phyloP scores from a whole-genome alignment of 805 yeast species.

The Sugiyamaella qingdaonensis region DNA sequence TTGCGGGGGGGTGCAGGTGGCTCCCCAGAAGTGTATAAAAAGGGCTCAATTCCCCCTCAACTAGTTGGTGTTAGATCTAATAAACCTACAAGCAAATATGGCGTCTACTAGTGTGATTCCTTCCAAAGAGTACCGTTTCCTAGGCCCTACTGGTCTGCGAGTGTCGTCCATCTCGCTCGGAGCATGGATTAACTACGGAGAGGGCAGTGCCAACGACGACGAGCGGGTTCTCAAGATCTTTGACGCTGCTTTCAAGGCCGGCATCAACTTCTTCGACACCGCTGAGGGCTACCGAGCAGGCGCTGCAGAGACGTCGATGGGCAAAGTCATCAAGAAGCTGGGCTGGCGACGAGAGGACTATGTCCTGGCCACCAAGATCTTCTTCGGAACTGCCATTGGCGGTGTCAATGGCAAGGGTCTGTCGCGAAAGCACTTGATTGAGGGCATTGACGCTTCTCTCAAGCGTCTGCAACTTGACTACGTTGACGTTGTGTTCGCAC shows the following conservation, averaged over 20 bases:
- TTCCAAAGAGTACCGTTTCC: slow-evolving; percentile 26
- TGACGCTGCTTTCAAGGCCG: slow-evolving; percentile 29
- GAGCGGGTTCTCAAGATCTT: slow-evolving; percentile 24
- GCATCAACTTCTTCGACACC: slow-evolving; percentile 32
- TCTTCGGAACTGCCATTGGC: slow-evolving; percentile 26
- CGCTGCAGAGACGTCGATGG: slow-evolving; percentile 28
- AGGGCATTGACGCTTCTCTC: slow-evolving; percentile 27
- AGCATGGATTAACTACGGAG: slow-evolving; percentile 30
- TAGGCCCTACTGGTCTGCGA: slow-evolving; percentile 29
- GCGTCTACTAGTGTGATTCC: slow-evolving; percentile 14
- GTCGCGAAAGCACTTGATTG: slow-evolving; percentile 29
- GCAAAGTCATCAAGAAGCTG: slow-evolving; percentile 26
- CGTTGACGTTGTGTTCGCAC: slow-evolving; percentile 31
- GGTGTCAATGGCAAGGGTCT: slow-evolving; percentile 26
- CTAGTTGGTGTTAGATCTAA: no score
- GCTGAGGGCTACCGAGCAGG: slow-evolving; percentile 29
- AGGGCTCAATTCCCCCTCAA: no score
- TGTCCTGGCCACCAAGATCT: slow-evolving; percentile 31
- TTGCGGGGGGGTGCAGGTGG: no score
- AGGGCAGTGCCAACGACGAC: slow-evolving; percentile 23
- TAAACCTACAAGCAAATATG: not conserved
- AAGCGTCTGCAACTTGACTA: slow-evolving; percentile 29
- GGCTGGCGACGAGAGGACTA: slow-evolving; percentile 30
- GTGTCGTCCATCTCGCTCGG: slow-evolving; percentile 30
- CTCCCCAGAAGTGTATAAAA: no score